Percentiles rank a stretch among this genome's conserved stretches.
These are phyloP conservation scores for Exophiala xenobiotica DNA, from an alignment of 2,329 filamentous ascomycete genomes.

Conservation along the genomic window DNA sequence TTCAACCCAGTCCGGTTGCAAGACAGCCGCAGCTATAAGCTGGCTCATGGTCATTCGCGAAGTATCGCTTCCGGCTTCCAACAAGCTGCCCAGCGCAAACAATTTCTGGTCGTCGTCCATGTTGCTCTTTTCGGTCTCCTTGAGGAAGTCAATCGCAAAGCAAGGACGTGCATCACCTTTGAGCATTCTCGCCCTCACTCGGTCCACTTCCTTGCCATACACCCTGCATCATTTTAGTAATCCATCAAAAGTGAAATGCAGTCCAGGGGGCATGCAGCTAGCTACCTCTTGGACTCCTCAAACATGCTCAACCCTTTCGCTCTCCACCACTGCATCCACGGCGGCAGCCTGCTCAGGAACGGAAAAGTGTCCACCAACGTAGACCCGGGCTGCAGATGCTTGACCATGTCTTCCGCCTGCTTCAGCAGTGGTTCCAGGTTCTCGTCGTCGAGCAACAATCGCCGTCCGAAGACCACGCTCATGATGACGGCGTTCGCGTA, in stretches of 20 bases:
- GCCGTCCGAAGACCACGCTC: constrained; percentile 51
- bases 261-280: not conserved
- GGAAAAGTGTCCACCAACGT: constrained; percentile 50
- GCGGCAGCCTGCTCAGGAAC: constrained; percentile 45
- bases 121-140: constrained; percentile 34
- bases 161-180: constrained; percentile 33
- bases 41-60: constrained; percentile 49
- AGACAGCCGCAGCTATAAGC: constrained; percentile 50
- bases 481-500: constrained; percentile 43
- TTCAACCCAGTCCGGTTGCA: constrained; percentile 46
- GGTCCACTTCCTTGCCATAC: not conserved
- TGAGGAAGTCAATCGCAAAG: constrained; percentile 37
- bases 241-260: constrained; percentile 6
- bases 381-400: constrained; percentile 39
- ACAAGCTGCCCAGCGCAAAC: constrained; percentile 37
- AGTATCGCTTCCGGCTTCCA: constrained; percentile 54
- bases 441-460: constrained; percentile 37
- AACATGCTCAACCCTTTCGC: constrained; percentile 37
- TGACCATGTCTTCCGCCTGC: constrained; percentile 40
- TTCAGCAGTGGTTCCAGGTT: constrained; percentile 37
- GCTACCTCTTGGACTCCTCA: constrained; percentile 32
- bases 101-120: constrained; percentile 43
- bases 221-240: constrained; percentile 15
- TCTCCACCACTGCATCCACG: constrained; percentile 47
- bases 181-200: not conserved